A percentile compares a stretch with the other conserved stretches of the same genome.
Conservation (phyloP, 148 eudicot species). For the Silene uniflora region DNA sequence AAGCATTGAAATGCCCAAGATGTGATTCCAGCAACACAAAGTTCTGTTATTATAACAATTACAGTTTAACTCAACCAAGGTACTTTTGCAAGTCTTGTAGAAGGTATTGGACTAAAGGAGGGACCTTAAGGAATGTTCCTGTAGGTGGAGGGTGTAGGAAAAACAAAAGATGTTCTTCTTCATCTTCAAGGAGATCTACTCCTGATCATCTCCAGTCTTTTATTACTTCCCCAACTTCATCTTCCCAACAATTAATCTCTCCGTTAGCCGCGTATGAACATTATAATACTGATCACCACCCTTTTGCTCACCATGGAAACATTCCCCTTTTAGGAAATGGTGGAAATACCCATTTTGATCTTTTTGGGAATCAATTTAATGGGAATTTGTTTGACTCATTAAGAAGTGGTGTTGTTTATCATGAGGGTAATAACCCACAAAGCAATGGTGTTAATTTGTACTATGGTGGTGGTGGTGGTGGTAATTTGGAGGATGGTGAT, state of each 20-base stretch:
- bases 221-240: constrained; percentile 21
- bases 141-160: constrained; percentile 93
- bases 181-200: constrained; percentile 18
- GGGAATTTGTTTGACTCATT: constrained; percentile 12
- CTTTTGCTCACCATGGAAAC: constrained; percentile 25
- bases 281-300: constrained; percentile 14
- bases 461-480: constrained; percentile 28
- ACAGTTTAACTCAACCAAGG: constrained; percentile 77
- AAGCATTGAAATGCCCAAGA: constrained; percentile 72
- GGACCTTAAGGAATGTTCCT: constrained; percentile 80
- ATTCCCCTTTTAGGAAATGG: constrained; percentile 19
- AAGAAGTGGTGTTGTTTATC: background rate
- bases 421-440: constrained; percentile 4
- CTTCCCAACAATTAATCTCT: constrained; percentile 19
- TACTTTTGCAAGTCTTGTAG: constrained; percentile 83
- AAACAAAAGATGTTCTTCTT: constrained; percentile 53
- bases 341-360: constrained; percentile 25
- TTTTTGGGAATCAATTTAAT: constrained; percentile 23
- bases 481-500: constrained; percentile 26
- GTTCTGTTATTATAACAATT: constrained; percentile 92
- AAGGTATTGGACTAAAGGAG: constrained; percentile 95
- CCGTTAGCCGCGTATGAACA: constrained; percentile 19
- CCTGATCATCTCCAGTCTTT: constrained; percentile 25
- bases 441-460: constrained; percentile 20
- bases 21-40: constrained; percentile 85